Evolutionary conservation across 2,329 filamentous ascomycete species (phyloP).

Genomic region (Colletotrichum tanaceti): DNA sequence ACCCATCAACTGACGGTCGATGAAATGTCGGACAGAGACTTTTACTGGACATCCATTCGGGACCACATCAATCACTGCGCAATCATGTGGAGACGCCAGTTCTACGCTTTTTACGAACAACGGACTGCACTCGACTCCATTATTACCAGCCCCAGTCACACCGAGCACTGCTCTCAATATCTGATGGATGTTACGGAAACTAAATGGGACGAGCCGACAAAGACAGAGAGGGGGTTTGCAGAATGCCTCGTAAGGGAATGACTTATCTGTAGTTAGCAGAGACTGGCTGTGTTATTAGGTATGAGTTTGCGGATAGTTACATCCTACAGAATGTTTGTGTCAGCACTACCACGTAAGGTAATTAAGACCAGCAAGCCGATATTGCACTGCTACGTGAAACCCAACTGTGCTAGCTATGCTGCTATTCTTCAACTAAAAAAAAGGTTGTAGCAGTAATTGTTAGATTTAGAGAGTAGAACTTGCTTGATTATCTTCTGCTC

Average conservation of each 20-base stretch:
- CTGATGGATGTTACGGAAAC: conserved; percentile 44
- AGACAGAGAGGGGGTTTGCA: conserved; percentile 37
- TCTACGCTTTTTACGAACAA: conserved; percentile 44
- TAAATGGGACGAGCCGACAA: conserved; percentile 40
- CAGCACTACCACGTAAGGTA: no score
- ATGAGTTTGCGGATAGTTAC: no score
- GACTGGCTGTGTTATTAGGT: no score
- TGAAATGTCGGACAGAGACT: conserved; percentile 43
- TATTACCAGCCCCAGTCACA: conserved; percentile 44
- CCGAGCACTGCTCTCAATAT: conserved; percentile 46
- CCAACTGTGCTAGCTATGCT: no score
- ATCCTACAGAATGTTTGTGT: no score
- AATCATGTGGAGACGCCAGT: conserved; percentile 46
- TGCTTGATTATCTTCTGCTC: no score
- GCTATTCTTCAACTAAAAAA: no score
- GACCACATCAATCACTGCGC: conserved; percentile 47
- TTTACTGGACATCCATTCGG: conserved; percentile 44
- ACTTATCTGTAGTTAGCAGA: not conserved
- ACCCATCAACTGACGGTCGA: conserved; percentile 41
- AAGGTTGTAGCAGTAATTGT: no score
- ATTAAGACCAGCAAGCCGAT: no score
- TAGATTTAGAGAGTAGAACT: no score
- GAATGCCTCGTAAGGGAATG: conserved; percentile 35
- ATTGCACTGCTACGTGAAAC: no score
- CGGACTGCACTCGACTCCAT: conserved; percentile 42